Percentiles rank a stretch among this genome's conserved stretches.
phyloP scores from a whole-genome alignment of 225 moss, liverwort and hornwort genomes.

The Anthoceros angustus region DNA sequence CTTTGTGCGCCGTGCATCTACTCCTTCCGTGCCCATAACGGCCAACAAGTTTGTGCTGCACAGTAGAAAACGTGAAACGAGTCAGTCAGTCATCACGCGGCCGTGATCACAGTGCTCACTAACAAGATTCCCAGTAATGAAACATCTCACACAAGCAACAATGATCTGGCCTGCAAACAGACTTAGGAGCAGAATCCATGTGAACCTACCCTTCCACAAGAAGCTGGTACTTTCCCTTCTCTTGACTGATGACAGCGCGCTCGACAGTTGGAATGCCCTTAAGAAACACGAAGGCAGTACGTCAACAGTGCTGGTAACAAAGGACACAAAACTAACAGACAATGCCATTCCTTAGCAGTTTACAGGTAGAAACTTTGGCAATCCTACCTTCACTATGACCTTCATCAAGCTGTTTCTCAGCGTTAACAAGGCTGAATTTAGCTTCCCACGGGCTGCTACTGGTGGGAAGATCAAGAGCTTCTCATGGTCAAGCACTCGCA shows the following conservation, averaged over 20 bases:
- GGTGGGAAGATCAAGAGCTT: conserved; percentile 72
- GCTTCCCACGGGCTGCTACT: conserved; percentile 74
- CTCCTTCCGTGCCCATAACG: conserved; percentile 93
- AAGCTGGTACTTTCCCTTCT: conserved; percentile 72
- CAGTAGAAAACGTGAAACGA: not conserved
- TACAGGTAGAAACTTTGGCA: not conserved
- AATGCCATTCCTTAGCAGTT: not conserved
- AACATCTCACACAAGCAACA: not conserved
- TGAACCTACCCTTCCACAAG: conserved; percentile 72
- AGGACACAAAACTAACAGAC: not conserved
- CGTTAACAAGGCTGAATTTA: conserved; percentile 70
- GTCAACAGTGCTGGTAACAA: not conserved
- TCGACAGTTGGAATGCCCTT: conserved; percentile 97
- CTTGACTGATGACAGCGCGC: conserved; percentile 85
- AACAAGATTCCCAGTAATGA: not conserved
- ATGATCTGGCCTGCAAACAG: not conserved
- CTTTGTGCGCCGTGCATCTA: conserved; percentile 59
- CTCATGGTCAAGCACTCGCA: conserved; percentile 68
- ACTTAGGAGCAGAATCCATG: too few species aligned
- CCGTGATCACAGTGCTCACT: too few species aligned
- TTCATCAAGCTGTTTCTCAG: conserved; percentile 64
- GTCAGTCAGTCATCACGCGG: too few species aligned
- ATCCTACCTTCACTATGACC: conserved; percentile 86
- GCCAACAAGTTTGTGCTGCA: conserved; percentile 81
- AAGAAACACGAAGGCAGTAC: not conserved